phyloP scores from a whole-genome alignment of 2,329 filamentous ascomycete species.

The Pleomassaria siparia region DNA sequence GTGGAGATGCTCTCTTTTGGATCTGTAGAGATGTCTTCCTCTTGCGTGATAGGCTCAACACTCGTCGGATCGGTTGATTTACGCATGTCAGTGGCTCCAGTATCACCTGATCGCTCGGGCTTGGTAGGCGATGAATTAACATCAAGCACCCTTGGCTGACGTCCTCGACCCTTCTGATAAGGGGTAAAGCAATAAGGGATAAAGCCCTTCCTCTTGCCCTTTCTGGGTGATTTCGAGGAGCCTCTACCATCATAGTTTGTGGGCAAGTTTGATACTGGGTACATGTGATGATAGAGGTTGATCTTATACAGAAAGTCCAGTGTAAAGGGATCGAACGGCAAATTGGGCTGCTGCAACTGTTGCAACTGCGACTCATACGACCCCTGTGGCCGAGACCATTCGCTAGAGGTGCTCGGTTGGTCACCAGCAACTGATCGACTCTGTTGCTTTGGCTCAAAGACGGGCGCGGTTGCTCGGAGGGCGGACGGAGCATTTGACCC shows the following conservation, averaged over 20 bases:
- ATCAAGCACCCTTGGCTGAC: constrained; percentile 5
- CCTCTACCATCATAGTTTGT: constrained; percentile 5
- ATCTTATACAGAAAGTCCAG: constrained; percentile 26
- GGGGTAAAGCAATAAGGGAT: not conserved
- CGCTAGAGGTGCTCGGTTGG: not conserved
- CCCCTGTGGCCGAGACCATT: constrained; percentile 2
- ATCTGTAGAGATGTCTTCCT: not conserved
- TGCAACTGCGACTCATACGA: no score
- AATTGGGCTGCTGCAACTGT: not conserved
- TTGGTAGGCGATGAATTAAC: constrained; percentile 19
- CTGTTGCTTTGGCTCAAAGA: constrained; percentile 26
- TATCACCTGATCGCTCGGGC: not conserved
- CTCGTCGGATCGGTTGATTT: not conserved
- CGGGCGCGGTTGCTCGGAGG: constrained; percentile 34
- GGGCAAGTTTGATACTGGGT: constrained; percentile 10
- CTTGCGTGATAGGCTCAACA: not conserved
- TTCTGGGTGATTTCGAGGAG: constrained; percentile 14
- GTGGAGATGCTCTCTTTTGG: not conserved
- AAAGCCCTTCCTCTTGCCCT: constrained; percentile 8
- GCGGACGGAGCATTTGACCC: constrained; percentile 22
- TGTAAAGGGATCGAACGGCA: constrained; percentile 18
- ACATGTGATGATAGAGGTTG: constrained; percentile 35
- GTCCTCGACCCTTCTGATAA: constrained; percentile 2
- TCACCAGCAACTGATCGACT: not conserved
- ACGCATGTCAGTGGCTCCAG: not conserved